These are phyloP conservation scores for Mallotus japonicus DNA, from an alignment of 441 rosid species.

Conservation along the genomic window DNA sequence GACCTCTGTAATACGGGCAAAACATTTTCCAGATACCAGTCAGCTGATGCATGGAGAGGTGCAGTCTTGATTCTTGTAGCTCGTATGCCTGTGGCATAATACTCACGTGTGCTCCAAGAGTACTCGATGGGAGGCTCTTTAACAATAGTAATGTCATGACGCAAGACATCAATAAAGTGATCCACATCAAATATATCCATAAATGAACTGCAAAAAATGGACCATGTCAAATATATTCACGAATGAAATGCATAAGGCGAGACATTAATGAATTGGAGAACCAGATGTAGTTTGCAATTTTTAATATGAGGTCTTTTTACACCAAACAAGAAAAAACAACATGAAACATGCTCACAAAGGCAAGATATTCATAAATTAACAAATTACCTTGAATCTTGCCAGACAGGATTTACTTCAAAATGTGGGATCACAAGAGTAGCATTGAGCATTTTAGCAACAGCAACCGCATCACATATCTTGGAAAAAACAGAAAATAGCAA, in stretches of 20 bases:
- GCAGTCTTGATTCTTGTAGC: conserved; percentile 89
- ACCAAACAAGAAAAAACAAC: neutral
- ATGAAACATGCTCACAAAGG: neutral
- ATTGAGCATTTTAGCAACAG: conserved; percentile 82
- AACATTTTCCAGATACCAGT: conserved; percentile 92
- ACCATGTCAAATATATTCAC: conserved; percentile 82
- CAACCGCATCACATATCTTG: conserved; percentile 92
- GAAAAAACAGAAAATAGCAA: neutral
- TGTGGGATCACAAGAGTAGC: conserved; percentile 77
- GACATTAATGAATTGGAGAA: conserved; percentile 72
- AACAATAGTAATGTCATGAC: conserved; percentile 67
- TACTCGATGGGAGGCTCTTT: conserved; percentile 70
- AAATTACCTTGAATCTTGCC: conserved; percentile 79
- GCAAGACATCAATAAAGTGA: conserved; percentile 67
- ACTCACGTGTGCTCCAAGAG: conserved; percentile 95
- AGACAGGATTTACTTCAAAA: conserved; percentile 70
- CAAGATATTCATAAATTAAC: neutral
- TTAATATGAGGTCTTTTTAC: no score
- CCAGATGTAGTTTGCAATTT: neutral
- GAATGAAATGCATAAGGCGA: conserved; percentile 91
- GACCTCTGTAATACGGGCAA: conserved; percentile 82
- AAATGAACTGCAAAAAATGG: conserved; percentile 86
- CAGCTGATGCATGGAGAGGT: conserved; percentile 85
- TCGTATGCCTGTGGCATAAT: conserved; percentile 79
- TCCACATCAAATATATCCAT: conserved; percentile 84